A percentile compares a stretch with the other conserved stretches of the same genome.
Evolutionary conservation across 208 protist genomes (phyloP).

Genomic region (Lotmaria passim): DNA sequence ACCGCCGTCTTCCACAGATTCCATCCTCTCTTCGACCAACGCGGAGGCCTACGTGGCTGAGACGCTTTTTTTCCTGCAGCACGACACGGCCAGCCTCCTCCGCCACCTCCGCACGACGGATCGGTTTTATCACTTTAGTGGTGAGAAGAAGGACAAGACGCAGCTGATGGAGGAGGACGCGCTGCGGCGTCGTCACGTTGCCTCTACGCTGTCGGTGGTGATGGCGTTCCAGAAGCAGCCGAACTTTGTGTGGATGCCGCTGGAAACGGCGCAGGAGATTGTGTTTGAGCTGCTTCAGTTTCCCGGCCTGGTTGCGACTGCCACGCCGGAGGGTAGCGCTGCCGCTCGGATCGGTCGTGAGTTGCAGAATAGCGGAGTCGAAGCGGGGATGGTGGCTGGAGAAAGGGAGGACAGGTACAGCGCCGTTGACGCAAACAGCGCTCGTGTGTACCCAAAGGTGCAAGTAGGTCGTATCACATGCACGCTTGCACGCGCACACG

Average conservation of each 20-base stretch:
- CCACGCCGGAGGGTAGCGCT: too few species aligned
- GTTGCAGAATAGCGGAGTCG: too few species aligned
- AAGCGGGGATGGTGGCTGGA: too few species aligned
- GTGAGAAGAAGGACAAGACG: constrained; percentile 29
- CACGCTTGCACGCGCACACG: constrained; percentile 40
- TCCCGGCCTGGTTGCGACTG: constrained; percentile 34
- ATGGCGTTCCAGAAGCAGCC: constrained; percentile 67
- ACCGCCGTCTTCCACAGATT: not conserved
- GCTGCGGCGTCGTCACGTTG: constrained; percentile 50
- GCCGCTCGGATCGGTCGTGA: too few species aligned
- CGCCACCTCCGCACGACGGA: constrained; percentile 48
- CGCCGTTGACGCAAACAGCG: constrained; percentile 31
- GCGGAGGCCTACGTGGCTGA: constrained; percentile 59
- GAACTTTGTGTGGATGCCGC: constrained; percentile 83
- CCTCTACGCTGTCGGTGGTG: constrained; percentile 67
- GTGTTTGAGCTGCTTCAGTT: constrained; percentile 53
- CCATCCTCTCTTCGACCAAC: constrained; percentile 7
- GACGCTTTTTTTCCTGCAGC: constrained; percentile 62
- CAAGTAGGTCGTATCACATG: constrained; percentile 16
- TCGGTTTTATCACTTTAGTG: constrained; percentile 59
- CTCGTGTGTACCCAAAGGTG: constrained; percentile 13
- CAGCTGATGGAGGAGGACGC: constrained; percentile 29
- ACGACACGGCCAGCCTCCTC: constrained; percentile 78
- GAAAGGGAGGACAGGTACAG: not conserved
- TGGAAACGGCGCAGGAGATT: constrained; percentile 76